These are phyloP conservation scores for Triticum aestivum DNA, from an alignment of 176 grass and related monocot genomes.

Conservation along the genomic window IWGSC_CS_RefSeq_v2.1 NC_057797.1:93486926-93487425, in stretches of 20 bases:
- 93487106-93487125: not conserved
- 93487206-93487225: rapidly evolving
- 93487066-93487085: no score
- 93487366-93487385: not conserved
- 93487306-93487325: not conserved
- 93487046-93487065: no score
- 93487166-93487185: not conserved
- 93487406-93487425: not conserved
- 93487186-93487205: not conserved
- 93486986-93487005: no score
- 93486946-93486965: no score
- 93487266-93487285: not conserved
- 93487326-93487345: not conserved
- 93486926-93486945: no score
- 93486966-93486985: no score
- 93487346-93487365: not conserved
- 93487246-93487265: not conserved
- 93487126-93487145: not conserved
- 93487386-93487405: not conserved
- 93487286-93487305: not conserved
- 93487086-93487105: not conserved
- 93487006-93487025: no score
- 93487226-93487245: not conserved
- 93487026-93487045: no score
- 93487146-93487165: not conserved